Percentiles rank a stretch among this genome's conserved stretches.
Evolutionary conservation across 1,139 yeast genomes (phyloP).

Genomic region (Zhuliangozyma blackwelliae): DNA sequence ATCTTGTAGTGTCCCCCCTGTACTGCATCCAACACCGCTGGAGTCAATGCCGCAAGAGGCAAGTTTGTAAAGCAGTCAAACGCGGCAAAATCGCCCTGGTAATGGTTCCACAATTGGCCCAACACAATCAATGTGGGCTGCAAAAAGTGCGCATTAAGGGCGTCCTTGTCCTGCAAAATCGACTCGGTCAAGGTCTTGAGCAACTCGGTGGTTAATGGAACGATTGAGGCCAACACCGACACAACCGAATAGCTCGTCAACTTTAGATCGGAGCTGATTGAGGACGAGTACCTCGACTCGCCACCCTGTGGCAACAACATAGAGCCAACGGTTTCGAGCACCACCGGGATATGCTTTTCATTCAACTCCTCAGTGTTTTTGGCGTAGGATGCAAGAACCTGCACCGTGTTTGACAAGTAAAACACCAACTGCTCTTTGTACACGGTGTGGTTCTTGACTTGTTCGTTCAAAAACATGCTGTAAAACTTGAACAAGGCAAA

Average conservation of each 20-base stretch:
- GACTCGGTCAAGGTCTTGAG: constrained; percentile 68
- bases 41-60: constrained; percentile 2
- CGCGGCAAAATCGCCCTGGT: constrained; percentile 14
- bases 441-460: constrained; percentile 50
- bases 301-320: constrained; percentile 32
- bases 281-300: constrained; percentile 17
- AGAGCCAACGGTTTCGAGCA: constrained; percentile 56
- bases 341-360: constrained; percentile 41
- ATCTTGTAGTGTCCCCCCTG: constrained; percentile 26
- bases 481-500: constrained; percentile 64
- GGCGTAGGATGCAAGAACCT: constrained; percentile 41
- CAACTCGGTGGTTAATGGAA: constrained; percentile 61
- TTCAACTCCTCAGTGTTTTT: constrained; percentile 27
- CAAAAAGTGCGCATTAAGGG: constrained; percentile 16
- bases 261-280: constrained; percentile 60
- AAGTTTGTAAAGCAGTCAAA: constrained; percentile 17
- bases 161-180: constrained; percentile 29
- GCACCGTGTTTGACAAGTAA: constrained; percentile 71
- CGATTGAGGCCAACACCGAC: constrained; percentile 71
- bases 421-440: constrained; percentile 74
- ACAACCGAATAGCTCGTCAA: constrained; percentile 79
- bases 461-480: constrained; percentile 53
- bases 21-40: constrained; percentile 11
- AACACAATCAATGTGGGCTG: constrained; percentile 38
- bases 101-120: constrained; percentile 40